Evolutionary conservation across 495 filamentous ascomycete genomes (phyloP).

Genomic region (Neurospora sublineolata): DNA sequence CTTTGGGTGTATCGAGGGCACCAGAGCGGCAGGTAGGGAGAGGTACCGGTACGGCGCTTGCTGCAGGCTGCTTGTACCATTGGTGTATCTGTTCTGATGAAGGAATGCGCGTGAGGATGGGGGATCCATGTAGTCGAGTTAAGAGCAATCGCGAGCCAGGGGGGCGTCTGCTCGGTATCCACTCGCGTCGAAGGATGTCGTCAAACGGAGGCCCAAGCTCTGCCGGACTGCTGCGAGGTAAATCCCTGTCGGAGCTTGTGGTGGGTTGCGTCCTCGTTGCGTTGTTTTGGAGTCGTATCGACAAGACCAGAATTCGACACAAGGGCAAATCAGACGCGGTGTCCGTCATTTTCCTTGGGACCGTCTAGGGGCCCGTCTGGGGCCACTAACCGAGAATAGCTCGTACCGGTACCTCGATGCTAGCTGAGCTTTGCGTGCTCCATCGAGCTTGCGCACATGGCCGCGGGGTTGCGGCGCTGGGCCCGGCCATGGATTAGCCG

Average conservation of each 20-base stretch:
- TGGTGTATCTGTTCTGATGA: conserved; percentile 20
- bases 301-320: conserved; percentile 13
- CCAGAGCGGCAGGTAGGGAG: background rate
- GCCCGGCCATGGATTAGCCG: conserved; percentile 17
- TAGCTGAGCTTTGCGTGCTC: conserved; percentile 1
- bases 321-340: conserved; percentile 15
- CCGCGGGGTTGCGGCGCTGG: conserved; percentile 10
- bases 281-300: conserved; percentile 7
- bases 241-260: conserved; percentile 23
- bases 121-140: conserved; percentile 26
- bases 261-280: conserved; percentile 12
- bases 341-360: background rate
- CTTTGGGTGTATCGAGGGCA: conserved; percentile 6
- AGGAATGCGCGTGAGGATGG: conserved; percentile 14
- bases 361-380: conserved; percentile 13
- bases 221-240: conserved; percentile 14
- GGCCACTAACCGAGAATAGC: conserved; percentile 19
- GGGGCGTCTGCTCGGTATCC: background rate
- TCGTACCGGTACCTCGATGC: conserved; percentile 11
- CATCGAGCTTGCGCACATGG: conserved; percentile 12
- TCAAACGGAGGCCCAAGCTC: conserved; percentile 14
- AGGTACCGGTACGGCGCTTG: conserved; percentile 17
- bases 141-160: conserved; percentile 1
- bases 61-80: conserved; percentile 5
- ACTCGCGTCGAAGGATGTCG: conserved; percentile 19